Conservation (phyloP, 345 rosid genomes). For the Leavenworthia alabamica region DNA sequence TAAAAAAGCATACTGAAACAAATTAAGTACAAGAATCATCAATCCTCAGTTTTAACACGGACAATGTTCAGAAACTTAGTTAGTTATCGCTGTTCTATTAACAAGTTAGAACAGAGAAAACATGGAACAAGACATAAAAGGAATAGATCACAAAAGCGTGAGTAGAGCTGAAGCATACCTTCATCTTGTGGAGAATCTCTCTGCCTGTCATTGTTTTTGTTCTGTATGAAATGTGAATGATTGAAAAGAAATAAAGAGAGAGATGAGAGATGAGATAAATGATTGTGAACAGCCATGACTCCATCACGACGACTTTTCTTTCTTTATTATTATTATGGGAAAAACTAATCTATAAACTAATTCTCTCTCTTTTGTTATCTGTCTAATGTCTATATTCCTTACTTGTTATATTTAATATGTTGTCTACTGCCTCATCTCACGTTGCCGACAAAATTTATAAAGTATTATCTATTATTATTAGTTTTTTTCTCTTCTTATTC, state of each 20-base stretch:
- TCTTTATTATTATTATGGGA: background rate
- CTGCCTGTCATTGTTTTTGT: constrained; percentile 46
- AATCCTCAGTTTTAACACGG: background rate
- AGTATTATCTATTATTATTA: too few species aligned
- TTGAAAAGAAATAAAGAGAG: background rate
- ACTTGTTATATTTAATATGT: too few species aligned
- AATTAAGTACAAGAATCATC: background rate
- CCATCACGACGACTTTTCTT: constrained; percentile 10
- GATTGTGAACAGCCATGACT: background rate
- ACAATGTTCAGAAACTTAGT: background rate
- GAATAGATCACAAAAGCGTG: too few species aligned
- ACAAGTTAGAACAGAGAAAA: background rate
- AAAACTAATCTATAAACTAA: background rate
- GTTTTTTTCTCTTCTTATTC: background rate
- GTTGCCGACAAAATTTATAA: background rate
- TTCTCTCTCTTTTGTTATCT: background rate
- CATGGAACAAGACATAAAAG: background rate
- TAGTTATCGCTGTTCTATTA: background rate
- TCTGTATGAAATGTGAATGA: constrained; percentile 2
- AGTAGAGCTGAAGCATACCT: constrained; percentile 45
- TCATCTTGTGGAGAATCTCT: constrained; percentile 72
- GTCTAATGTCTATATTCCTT: too few species aligned
- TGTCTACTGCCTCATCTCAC: too few species aligned
- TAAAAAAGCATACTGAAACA: too few species aligned
- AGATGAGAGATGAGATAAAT: background rate